These are phyloP conservation scores for Pichia sp. DNA, from an alignment of 1,139 yeast species.

Conservation along the genomic window DNA sequence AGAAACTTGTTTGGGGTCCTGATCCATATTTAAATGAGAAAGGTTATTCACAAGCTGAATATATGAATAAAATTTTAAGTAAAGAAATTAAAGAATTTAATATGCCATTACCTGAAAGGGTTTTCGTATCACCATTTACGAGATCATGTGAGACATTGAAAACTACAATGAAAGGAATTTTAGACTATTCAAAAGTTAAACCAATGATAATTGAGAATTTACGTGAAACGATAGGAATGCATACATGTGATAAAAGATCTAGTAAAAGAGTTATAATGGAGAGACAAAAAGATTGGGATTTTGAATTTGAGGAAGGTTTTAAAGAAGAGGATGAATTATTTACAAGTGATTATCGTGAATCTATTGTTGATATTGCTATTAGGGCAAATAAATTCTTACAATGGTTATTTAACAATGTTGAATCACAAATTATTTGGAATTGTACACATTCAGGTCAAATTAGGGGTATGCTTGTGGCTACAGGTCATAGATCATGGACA, in stretches of 20 bases:
- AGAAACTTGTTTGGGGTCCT: slow-evolving; percentile 50
- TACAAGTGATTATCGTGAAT: slow-evolving; percentile 38
- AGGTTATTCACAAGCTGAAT: slow-evolving; percentile 38
- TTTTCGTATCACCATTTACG: slow-evolving; percentile 59
- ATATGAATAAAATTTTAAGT: slow-evolving; percentile 27
- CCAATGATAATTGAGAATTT: slow-evolving; percentile 47
- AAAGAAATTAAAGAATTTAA: slow-evolving; percentile 30
- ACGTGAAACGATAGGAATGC: slow-evolving; percentile 62
- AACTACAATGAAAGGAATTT: slow-evolving; percentile 50
- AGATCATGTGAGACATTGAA: slow-evolving; percentile 53
- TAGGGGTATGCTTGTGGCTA: slow-evolving; percentile 43
- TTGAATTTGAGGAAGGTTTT: slow-evolving; percentile 40
- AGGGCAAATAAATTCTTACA: slow-evolving; percentile 46
- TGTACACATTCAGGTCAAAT: slow-evolving; percentile 63
- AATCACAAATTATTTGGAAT: slow-evolving; percentile 36
- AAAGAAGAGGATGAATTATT: slow-evolving; percentile 42
- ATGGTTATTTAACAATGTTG: slow-evolving; percentile 34
- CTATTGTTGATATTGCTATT: slow-evolving; percentile 41
- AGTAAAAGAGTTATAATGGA: slow-evolving; percentile 33
- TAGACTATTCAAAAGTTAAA: slow-evolving; percentile 15
- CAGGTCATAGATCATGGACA: slow-evolving; percentile 47
- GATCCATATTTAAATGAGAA: slow-evolving; percentile 56
- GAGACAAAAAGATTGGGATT: slow-evolving; percentile 33
- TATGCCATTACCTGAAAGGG: slow-evolving; percentile 47
- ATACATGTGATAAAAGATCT: slow-evolving; percentile 59